Conservation (phyloP, 139 green algal species). For the Chlorella vulgaris region DNA sequence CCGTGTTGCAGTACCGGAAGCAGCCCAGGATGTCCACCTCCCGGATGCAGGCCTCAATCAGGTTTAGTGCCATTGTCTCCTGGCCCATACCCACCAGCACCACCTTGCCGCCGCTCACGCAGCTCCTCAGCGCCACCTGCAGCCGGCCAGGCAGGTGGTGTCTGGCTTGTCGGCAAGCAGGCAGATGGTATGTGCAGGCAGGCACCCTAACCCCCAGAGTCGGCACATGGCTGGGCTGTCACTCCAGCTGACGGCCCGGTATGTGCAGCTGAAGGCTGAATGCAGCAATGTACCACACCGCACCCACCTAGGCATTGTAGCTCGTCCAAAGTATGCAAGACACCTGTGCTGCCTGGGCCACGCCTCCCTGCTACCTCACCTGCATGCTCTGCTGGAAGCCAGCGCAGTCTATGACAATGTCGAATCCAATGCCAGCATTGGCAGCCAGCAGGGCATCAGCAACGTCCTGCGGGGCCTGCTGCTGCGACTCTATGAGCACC, state of each 20-base stretch:
- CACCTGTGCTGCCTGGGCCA: too few relatives aligned
- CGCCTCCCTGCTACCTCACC: too few relatives aligned
- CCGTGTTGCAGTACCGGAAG: conserved; percentile 70
- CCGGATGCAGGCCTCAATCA: conserved; percentile 37
- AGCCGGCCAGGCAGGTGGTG: too few relatives aligned
- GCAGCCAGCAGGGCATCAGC: not conserved
- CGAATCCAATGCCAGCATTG: conserved; percentile 27
- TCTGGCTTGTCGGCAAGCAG: too few relatives aligned
- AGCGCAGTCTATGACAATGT: conserved; percentile 67
- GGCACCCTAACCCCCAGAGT: too few relatives aligned
- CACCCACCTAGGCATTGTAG: too few relatives aligned
- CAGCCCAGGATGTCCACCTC: conserved; percentile 67
- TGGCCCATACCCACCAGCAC: conserved; percentile 65
- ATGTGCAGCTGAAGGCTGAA: too few relatives aligned
- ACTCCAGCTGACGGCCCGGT: too few relatives aligned
- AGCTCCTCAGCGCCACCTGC: conserved; percentile 39
- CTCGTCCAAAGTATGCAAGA: too few relatives aligned
- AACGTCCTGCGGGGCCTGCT: not conserved
- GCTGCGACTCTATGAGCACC: not conserved
- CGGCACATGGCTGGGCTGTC: too few relatives aligned
- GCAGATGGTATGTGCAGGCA: too few relatives aligned
- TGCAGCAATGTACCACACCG: too few relatives aligned
- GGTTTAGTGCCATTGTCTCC: conserved; percentile 54
- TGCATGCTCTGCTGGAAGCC: conserved; percentile 63
- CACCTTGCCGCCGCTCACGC: conserved; percentile 51